Evolutionary conservation across 2,329 filamentous ascomycete species (phyloP).

Genomic region (Fusarium siculi): DNA sequence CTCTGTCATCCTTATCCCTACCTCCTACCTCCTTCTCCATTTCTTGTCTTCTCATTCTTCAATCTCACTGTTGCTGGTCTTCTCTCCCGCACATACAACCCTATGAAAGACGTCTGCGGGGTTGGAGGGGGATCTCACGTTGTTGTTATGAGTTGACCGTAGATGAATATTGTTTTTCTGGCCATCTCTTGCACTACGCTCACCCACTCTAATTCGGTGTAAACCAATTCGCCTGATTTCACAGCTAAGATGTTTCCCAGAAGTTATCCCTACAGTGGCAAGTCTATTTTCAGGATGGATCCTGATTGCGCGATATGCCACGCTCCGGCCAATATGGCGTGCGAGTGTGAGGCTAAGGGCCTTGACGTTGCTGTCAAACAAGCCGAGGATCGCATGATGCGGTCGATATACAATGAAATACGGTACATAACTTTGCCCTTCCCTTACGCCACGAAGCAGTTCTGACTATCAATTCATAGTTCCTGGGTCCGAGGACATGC

Average conservation of each 20-base stretch:
- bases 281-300: constrained; percentile 70
- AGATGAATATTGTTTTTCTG: constrained; percentile 39
- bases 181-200: constrained; percentile 18
- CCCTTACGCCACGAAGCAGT: not conserved
- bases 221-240: constrained; percentile 31
- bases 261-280: constrained; percentile 57
- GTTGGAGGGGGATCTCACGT: constrained; percentile 43
- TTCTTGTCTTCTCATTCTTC: constrained; percentile 32
- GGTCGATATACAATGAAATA: constrained; percentile 70
- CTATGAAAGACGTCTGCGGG: constrained; percentile 46
- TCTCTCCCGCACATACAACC: constrained; percentile 29
- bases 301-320: constrained; percentile 76
- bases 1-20: constrained; percentile 29
- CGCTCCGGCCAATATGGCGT: constrained; percentile 66
- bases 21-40: constrained; percentile 34
- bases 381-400: constrained; percentile 73
- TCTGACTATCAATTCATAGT: constrained; percentile 50
- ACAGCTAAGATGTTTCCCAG: constrained; percentile 64
- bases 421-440: constrained; percentile 57
- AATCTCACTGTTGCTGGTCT: constrained; percentile 30
- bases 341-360: constrained; percentile 74
- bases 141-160: constrained; percentile 42
- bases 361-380: constrained; percentile 71
- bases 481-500: constrained; percentile 73
- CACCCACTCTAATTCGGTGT: constrained; percentile 18